Conservation (phyloP, 352 stramenopile genomes). For the Phytophthora fragariaefolia region DNA sequence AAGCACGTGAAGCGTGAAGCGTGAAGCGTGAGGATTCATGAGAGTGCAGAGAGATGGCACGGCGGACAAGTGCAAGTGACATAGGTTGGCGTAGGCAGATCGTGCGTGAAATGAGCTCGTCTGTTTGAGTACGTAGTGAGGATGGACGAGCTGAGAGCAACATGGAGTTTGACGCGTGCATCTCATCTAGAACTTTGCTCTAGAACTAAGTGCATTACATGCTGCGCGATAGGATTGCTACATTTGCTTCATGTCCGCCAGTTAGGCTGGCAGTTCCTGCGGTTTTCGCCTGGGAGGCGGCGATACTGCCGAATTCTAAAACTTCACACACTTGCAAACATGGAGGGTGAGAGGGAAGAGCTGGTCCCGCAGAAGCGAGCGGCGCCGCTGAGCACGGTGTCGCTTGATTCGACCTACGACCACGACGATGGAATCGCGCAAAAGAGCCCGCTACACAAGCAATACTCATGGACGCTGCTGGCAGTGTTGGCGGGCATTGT, state of each 20-base stretch:
- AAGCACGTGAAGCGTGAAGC: conserved; percentile 4
- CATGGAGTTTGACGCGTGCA: background rate
- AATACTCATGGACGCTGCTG: conserved; percentile 16
- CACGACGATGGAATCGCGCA: conserved; percentile 8
- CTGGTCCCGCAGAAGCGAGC: conserved; percentile 18
- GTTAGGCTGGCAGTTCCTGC: background rate
- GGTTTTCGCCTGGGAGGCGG: conserved; percentile 25
- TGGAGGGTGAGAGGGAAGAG: conserved; percentile 19
- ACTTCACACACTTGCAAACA: conserved; percentile 33
- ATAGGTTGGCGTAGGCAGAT: conserved; percentile 1
- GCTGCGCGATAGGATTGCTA: too few species aligned
- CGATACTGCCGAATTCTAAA: conserved; percentile 23
- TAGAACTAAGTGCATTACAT: too few species aligned
- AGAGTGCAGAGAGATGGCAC: conserved; percentile 16
- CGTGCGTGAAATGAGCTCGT: background rate
- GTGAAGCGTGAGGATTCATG: conserved; percentile 4
- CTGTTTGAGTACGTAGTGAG: background rate
- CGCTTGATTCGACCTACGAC: conserved; percentile 32
- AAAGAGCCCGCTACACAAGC: background rate
- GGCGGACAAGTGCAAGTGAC: conserved; percentile 16
- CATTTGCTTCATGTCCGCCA: background rate
- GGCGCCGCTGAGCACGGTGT: conserved; percentile 34
- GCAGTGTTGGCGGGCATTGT: conserved; percentile 21
- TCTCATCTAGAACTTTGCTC: too few species aligned
- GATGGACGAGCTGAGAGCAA: background rate